Base-by-base conservation (phyloP, 225 moss, liverwort and hornwort genomes). In the Rhytidiadelphus loreus region DNA sequence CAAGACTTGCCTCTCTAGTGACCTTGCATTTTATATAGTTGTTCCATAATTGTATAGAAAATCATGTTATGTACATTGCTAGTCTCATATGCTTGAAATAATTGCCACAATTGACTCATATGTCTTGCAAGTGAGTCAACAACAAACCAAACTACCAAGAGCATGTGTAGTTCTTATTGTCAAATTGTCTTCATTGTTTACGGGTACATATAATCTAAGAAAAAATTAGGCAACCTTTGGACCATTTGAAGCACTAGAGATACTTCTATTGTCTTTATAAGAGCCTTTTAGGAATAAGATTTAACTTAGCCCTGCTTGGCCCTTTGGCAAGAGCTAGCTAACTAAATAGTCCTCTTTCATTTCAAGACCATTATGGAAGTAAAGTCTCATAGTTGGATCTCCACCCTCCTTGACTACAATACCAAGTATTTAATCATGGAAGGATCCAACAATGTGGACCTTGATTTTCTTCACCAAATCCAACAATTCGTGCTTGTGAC, bases 111-210 rank as follows among this genome's bases (percentile, higher is more conserved):
- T 13, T 13, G 14, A 70, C 2, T 70, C 19, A 3, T 14, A 24
- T 0, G 1, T 8, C 18, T 70, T 41, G 13, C 8, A 41, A 41
- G 41, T 39, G 24, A 4, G 14, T 41, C 24, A 39, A 25, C 13
- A 24, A 69, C 13, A 41, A 39, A 0, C 70, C 41, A 41, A 70
- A 8, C 70, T 70, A 41, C 4, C 4, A 13, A 23, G 5, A 69
- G 24, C 25, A 70, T 41, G 3, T 4, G 5, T 8, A 41, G 7
- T 4, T 70, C 8, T 70, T 39, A 23, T 70, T 70, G 13, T 70
- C 0, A 41, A 25, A 5, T 3, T 1, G 0, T 25, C 14, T 39
- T 70, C 24, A 0, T 70, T 1, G 0, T 13, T 23, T 2, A 13
- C 0, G 0, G 5, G 32, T 0, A 41, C 14, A 41, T 70, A 18